These are phyloP conservation scores for Pythium sp. DNA, from an alignment of 352 stramenopile genomes.

Conservation along the genomic window DNA sequence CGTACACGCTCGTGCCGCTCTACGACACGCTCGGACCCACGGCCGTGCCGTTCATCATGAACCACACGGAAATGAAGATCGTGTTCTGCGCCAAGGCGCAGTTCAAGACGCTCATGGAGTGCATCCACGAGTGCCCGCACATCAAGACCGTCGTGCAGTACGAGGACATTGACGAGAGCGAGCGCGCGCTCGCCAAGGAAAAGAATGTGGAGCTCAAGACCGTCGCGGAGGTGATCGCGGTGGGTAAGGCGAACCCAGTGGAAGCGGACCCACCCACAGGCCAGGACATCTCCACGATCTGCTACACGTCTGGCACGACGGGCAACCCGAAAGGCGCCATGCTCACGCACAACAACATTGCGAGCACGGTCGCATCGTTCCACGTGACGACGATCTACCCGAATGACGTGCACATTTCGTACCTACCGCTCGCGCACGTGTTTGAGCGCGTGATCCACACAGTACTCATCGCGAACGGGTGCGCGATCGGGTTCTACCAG, in stretches of 20 bases:
- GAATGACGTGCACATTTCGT: conserved; percentile 79
- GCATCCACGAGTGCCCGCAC: conserved; percentile 41
- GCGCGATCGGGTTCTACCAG: conserved; percentile 90
- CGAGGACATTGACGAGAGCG: conserved; percentile 39
- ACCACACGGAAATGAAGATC: conserved; percentile 71
- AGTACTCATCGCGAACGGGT: conserved; percentile 60
- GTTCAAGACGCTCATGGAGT: conserved; percentile 47
- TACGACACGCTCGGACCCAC: conserved; percentile 77
- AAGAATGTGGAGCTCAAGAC: conserved; percentile 44
- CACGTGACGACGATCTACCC: conserved; percentile 14
- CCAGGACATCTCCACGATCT: conserved; percentile 91
- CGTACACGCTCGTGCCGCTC: conserved; percentile 68
- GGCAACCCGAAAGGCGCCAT: conserved; percentile 70
- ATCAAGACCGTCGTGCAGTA: conserved; percentile 57
- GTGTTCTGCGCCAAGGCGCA: conserved; percentile 64
- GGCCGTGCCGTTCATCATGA: conserved; percentile 72
- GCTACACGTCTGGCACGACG: conserved; percentile 78
- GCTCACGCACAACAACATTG: conserved; percentile 57
- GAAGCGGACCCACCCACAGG: conserved; percentile 40
- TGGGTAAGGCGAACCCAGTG: conserved; percentile 41
- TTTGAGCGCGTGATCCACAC: conserved; percentile 84
- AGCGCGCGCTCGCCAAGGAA: conserved; percentile 24
- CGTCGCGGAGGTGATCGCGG: conserved; percentile 34
- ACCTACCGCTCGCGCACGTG: conserved; percentile 94
- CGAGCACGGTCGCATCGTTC: conserved; percentile 14